Evolutionary conservation across 2,329 filamentous ascomycete species (phyloP).

Genomic region (Fusarium albosuccineum): DNA sequence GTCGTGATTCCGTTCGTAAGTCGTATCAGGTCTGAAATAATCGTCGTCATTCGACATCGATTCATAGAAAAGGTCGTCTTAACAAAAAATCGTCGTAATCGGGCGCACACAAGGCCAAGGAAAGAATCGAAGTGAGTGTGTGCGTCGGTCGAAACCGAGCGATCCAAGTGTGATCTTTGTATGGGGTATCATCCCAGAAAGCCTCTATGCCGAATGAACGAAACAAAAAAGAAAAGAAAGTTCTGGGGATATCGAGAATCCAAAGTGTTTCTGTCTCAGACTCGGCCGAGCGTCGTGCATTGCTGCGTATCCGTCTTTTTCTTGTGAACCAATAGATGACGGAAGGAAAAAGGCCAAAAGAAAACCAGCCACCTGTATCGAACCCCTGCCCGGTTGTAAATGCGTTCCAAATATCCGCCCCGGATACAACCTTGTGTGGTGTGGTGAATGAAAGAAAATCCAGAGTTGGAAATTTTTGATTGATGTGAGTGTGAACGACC

Average conservation of each 20-base stretch:
- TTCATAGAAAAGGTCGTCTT: constrained; percentile 59
- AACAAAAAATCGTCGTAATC: constrained; percentile 55
- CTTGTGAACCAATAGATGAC: constrained; percentile 52
- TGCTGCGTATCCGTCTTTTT: constrained; percentile 73
- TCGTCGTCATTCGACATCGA: constrained; percentile 54
- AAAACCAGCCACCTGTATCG: constrained; percentile 62
- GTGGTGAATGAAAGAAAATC: constrained; percentile 55
- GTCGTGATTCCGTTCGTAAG: constrained; percentile 48
- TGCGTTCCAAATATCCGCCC: constrained; percentile 65
- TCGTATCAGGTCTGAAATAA: constrained; percentile 49
- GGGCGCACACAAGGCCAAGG: constrained; percentile 55
- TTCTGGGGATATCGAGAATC: constrained; percentile 55
- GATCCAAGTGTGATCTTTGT: constrained; percentile 31
- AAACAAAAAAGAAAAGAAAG: constrained; percentile 41
- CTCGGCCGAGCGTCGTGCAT: constrained; percentile 68
- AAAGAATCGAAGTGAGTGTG: constrained; percentile 56
- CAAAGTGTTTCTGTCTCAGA: constrained; percentile 62
- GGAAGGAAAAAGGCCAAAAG: constrained; percentile 48
- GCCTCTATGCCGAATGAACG: constrained; percentile 46
- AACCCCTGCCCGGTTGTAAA: constrained; percentile 65
- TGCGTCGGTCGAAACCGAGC: constrained; percentile 35
- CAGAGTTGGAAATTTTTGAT: constrained; percentile 63
- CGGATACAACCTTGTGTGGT: constrained; percentile 68
- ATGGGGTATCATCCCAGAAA: constrained; percentile 44
- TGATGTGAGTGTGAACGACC: constrained; percentile 46